phyloP scores from a whole-genome alignment of 129 eudicot genomes.

The Silybum marianum region DNA sequence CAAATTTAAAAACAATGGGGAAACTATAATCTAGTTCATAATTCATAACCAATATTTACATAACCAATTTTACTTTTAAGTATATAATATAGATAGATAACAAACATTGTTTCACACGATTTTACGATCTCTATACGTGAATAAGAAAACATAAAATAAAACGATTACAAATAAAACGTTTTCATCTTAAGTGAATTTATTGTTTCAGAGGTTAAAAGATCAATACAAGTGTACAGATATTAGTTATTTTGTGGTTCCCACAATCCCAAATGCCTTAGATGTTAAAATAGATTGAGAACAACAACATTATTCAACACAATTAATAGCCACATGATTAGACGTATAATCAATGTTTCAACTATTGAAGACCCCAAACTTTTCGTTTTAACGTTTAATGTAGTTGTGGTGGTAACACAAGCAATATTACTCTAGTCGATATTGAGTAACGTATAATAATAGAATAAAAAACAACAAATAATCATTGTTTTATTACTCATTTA shows the following conservation, averaged over 20 bases:
- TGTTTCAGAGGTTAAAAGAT: not conserved
- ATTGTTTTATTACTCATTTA: too few species aligned
- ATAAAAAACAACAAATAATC: too few species aligned
- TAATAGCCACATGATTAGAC: not conserved
- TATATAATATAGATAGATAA: too few species aligned
- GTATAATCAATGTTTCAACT: not conserved
- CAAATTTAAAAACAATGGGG: not conserved
- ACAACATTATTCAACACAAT: not conserved
- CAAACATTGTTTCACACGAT: too few species aligned
- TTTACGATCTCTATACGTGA: not conserved
- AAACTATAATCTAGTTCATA: too few species aligned
- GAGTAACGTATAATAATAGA: too few species aligned
- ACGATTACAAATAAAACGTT: not conserved
- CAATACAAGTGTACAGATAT: not conserved
- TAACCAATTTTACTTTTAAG: not conserved
- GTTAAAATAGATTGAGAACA: not conserved
- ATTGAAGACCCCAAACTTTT: not conserved
- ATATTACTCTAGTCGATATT: too few species aligned
- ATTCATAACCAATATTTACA: not conserved
- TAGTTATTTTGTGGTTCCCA: not conserved
- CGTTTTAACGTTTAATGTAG: too few species aligned
- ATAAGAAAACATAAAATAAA: not conserved
- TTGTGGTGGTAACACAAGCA: too few species aligned
- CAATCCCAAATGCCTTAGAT: not conserved
- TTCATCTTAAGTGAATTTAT: not conserved